Evolutionary conservation across 306 rosid genomes (phyloP).

Genomic region (Abrus precatorius): DNA sequence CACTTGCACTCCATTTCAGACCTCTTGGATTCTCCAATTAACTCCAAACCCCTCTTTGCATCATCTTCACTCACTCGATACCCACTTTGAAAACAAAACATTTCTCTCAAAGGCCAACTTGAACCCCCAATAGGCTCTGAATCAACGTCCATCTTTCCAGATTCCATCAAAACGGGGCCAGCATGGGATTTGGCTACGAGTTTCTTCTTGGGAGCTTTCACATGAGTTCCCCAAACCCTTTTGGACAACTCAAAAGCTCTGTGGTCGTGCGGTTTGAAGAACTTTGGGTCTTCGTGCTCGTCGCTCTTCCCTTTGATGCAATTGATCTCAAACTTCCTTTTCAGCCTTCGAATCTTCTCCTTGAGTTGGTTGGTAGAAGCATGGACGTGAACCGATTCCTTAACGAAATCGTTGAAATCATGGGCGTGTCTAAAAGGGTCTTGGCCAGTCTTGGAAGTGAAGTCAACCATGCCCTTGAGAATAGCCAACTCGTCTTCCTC

Average conservation of each 20-base stretch:
- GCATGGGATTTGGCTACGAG: neutral
- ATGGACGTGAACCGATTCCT: constrained; percentile 58
- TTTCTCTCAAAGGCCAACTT: constrained; percentile 29
- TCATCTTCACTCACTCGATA: constrained; percentile 47
- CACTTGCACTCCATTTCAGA: constrained; percentile 64
- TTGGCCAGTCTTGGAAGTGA: constrained; percentile 41
- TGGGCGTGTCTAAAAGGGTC: constrained; percentile 46
- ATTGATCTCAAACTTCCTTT: constrained; percentile 58
- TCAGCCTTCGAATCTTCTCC: constrained; percentile 67
- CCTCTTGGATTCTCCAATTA: constrained; percentile 53
- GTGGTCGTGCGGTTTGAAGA: constrained; percentile 56
- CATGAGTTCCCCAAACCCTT: constrained; percentile 64
- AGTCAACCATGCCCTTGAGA: constrained; percentile 61
- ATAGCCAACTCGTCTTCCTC: constrained; percentile 66
- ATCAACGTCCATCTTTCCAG: constrained; percentile 34
- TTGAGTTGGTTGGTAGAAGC: constrained; percentile 51
- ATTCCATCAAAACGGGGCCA: constrained; percentile 30
- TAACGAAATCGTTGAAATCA: constrained; percentile 61
- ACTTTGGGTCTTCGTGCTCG: constrained; percentile 24
- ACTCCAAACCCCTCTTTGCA: constrained; percentile 53
- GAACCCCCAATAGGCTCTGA: neutral
- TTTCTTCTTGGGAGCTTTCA: constrained; percentile 44
- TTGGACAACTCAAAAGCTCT: constrained; percentile 60
- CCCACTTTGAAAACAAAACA: constrained; percentile 45
- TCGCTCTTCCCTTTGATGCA: constrained; percentile 51